Evolutionary conservation across 2,329 filamentous ascomycete genomes (phyloP), one percentile per base, ranked within the genome.

Genomic region (Trichoderma harzianum): DNA sequence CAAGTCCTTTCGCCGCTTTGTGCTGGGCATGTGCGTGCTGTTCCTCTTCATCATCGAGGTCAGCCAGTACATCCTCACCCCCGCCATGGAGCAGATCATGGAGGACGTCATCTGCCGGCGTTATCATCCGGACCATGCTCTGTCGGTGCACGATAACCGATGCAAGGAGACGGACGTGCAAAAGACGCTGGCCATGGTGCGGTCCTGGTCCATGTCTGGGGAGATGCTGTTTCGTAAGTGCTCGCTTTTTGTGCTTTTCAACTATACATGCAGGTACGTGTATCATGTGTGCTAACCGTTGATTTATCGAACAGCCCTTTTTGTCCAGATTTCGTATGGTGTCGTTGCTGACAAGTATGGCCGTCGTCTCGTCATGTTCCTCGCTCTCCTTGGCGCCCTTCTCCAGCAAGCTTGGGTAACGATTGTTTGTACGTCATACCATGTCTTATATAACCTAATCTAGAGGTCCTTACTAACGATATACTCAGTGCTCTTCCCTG

Each of bases 51-150:
- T 86, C 55, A 73, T 85, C 66, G 83, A 84, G 63, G 78, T 85
- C 14, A 83, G 82, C 72, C 76, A 82, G 12, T 79, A 75, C 70
- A 76, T 79, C 69, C 80, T 77, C 73, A 81, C 69, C 24, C 81
- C 86, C 4, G 85, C 87, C 0, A 76, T 79, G 58, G 85, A 83
- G 64, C 84, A 85, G 68, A 82, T 89, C 65, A 83, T 86, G 74
- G 88, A 90, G 76, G 81, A 83, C 66, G 83, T 88, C 60, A 83
- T 88, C 58, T 90, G 88, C 77, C 84, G 84, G 28, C 76, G 81
- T 18, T 82, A 84, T 73, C 86, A 84, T 74, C 83, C 85, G 6
- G 79, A 82, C 2, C 78, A 83, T 58, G 75, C 80, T 28, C 77
- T 82, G 0, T 74, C 74, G 36, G 75, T 73, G 60, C 67, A 78